These are phyloP conservation scores for Mycosphaerella sp. DNA, from an alignment of 2,329 filamentous ascomycete genomes.

Conservation along the genomic window DNA sequence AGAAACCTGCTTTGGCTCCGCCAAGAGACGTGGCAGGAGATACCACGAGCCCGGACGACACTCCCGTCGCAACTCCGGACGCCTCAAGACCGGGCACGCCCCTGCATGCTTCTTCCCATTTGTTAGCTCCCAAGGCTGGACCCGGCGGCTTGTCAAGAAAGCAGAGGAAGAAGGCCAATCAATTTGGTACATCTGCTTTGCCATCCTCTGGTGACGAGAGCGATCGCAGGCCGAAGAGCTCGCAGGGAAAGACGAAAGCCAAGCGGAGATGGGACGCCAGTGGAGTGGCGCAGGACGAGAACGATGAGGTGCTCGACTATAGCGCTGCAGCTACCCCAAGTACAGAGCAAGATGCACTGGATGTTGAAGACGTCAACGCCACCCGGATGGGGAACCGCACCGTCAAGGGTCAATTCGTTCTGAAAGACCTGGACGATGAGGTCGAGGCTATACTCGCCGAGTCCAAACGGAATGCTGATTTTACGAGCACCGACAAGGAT, in stretches of 20 bases:
- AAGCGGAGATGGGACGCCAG: conserved; percentile 90
- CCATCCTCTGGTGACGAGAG: conserved; percentile 81
- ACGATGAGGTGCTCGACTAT: conserved; percentile 77
- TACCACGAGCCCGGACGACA: conserved; percentile 58
- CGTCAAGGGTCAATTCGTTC: conserved; percentile 81
- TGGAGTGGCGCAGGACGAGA: conserved; percentile 73
- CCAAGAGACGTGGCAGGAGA: conserved; percentile 19
- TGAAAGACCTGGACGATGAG: conserved; percentile 90
- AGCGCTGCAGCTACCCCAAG: conserved; percentile 56
- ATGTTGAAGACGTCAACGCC: conserved; percentile 67
- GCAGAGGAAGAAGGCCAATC: conserved; percentile 61
- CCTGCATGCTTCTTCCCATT: conserved; percentile 48
- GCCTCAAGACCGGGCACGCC: conserved; percentile 76
- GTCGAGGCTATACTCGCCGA: conserved; percentile 81
- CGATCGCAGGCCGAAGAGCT: conserved; percentile 45
- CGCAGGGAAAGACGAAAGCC: conserved; percentile 62
- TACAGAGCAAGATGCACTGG: conserved; percentile 44
- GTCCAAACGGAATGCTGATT: conserved; percentile 59
- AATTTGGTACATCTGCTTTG: conserved; percentile 47
- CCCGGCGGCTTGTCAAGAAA: conserved; percentile 75
- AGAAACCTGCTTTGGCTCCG: conserved; percentile 38
- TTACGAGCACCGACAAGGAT: conserved; percentile 47
- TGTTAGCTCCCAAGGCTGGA: conserved; percentile 66
- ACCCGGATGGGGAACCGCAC: conserved; percentile 80
- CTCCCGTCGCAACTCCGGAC: conserved; percentile 63